phyloP scores from a whole-genome alignment of 768 basidiomycete genomes.

The Panaeolus papilionaceus region DNA sequence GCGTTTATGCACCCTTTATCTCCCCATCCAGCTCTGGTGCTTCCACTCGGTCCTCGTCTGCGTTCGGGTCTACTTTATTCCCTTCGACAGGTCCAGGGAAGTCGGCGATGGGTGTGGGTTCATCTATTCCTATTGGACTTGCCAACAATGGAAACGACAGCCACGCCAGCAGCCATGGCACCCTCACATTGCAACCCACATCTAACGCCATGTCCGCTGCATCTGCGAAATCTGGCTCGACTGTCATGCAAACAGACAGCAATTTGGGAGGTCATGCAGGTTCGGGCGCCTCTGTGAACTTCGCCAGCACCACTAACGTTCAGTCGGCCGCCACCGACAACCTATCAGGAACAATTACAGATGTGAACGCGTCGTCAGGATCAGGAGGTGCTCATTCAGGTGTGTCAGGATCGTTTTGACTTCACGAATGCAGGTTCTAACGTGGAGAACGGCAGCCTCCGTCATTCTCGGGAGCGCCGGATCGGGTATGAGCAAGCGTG shows the following conservation, averaged over 20 bases:
- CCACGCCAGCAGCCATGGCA: slow-evolving; percentile 5
- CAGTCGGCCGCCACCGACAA: background rate
- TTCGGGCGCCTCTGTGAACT: slow-evolving; percentile 10
- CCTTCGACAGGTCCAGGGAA: slow-evolving; percentile 9
- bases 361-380: slow-evolving; percentile 10
- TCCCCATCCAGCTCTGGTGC: background rate
- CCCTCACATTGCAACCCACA: slow-evolving; percentile 3
- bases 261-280: slow-evolving; percentile 10
- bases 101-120: slow-evolving; percentile 8
- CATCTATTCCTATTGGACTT: slow-evolving; percentile 3
- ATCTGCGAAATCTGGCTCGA: slow-evolving; percentile 4
- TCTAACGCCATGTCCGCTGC: slow-evolving; percentile 7
- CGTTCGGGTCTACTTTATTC: slow-evolving; percentile 8
- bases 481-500: slow-evolving; percentile 11
- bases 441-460: background rate
- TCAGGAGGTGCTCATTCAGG: background rate
- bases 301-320: background rate
- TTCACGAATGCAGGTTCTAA: background rate
- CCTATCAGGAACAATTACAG: background rate
- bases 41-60: slow-evolving; percentile 9
- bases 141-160: slow-evolving; percentile 5
- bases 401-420: background rate
- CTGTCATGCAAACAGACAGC: background rate
- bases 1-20: slow-evolving; percentile 46
- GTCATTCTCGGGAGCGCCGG: slow-evolving; percentile 13